A percentile compares a stretch with the other conserved stretches of the same genome.
These are phyloP conservation scores for Pseudoscleropodium purum DNA, from an alignment of 225 moss, liverwort and hornwort genomes.

Conservation along the genomic window DNA sequence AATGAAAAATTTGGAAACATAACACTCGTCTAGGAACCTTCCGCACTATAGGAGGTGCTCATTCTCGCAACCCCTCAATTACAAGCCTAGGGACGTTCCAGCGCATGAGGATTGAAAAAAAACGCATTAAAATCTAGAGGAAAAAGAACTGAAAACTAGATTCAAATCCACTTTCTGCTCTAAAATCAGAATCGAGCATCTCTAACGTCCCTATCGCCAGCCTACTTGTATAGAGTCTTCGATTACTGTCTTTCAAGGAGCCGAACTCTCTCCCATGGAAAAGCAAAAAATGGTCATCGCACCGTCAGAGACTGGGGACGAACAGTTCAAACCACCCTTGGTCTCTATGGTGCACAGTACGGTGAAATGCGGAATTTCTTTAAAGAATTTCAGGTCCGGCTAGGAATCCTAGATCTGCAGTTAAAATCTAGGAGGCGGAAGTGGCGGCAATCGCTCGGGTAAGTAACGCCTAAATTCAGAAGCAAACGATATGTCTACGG, in stretches of 20 bases:
- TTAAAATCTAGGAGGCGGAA: background rate
- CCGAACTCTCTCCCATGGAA: background rate
- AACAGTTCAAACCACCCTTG: background rate
- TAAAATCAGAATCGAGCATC: background rate
- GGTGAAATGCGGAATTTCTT: background rate
- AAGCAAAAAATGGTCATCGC: background rate
- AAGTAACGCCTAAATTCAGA: background rate
- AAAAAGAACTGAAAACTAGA: background rate
- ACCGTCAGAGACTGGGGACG: background rate
- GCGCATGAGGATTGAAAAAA: background rate
- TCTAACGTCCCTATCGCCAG: background rate
- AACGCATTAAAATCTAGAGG: background rate
- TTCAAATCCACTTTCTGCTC: background rate
- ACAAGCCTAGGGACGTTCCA: background rate
- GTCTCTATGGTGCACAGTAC: background rate
- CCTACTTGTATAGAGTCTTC: background rate
- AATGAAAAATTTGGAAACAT: background rate
- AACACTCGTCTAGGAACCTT: background rate
- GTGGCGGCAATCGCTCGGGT: background rate
- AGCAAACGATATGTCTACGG: background rate
- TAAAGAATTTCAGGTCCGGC: background rate
- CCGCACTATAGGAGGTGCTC: background rate
- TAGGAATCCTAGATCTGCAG: background rate
- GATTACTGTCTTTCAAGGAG: background rate
- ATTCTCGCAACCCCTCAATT: background rate